Percentiles rank a stretch among this genome's conserved stretches.
Evolutionary conservation across 1,284 basidiomycete genomes (phyloP).

Genomic region (Ganoderma lucidum): DNA sequence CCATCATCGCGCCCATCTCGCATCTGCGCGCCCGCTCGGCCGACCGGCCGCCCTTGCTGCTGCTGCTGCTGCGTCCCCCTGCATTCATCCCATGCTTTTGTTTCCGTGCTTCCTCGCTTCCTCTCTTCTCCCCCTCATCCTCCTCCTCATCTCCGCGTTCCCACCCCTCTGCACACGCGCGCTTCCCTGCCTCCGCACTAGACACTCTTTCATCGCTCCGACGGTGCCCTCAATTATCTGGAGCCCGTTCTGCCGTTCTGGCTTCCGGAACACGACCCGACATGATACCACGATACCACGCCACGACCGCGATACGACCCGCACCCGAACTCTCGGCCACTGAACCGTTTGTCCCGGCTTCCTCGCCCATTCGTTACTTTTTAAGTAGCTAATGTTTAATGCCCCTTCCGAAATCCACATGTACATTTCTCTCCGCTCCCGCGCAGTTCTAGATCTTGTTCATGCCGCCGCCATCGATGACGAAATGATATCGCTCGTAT

Average conservation of each 20-base stretch:
- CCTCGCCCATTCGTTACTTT: slow-evolving; percentile 8
- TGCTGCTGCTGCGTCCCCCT: no score
- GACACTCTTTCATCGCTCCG: slow-evolving; percentile 19
- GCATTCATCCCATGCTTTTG: background rate
- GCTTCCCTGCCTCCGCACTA: slow-evolving; percentile 12
- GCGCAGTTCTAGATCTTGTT: background rate
- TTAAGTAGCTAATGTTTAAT: slow-evolving; percentile 31
- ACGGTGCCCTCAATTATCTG: slow-evolving; percentile 1
- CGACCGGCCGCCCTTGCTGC: background rate
- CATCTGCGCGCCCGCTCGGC: background rate
- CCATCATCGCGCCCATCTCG: slow-evolving; percentile 11
- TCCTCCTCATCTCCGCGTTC: slow-evolving; percentile 16
- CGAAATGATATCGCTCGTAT: slow-evolving; percentile 2
- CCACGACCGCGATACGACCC: background rate
- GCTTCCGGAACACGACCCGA: background rate
- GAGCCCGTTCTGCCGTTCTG: background rate
- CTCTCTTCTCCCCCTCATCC: slow-evolving; percentile 7
- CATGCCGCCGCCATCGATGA: background rate
- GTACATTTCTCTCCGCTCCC: background rate
- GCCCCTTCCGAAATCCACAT: background rate
- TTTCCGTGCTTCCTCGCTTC: slow-evolving; percentile 10
- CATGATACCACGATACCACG: slow-evolving; percentile 11
- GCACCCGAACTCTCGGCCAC: slow-evolving; percentile 5
- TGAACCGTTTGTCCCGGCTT: background rate
- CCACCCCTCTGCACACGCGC: slow-evolving; percentile 14